Evolutionary conservation across 305 asterid species (phyloP), one percentile per base, ranked within the genome.

Genomic region (Caryopteris hybrid): DNA sequence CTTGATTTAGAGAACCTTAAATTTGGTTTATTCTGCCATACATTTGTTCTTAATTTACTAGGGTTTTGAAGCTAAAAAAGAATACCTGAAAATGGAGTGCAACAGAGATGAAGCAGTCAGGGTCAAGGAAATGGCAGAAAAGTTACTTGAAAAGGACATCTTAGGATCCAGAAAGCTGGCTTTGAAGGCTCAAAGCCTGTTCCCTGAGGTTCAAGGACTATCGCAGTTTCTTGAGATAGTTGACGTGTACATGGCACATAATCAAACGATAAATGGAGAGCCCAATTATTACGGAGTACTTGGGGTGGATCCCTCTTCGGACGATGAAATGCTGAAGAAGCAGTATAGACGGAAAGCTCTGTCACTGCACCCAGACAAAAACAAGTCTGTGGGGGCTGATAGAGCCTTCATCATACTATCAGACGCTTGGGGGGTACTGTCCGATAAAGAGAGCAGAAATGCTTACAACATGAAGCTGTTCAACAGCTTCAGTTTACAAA

Each of bases 281-380:
- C 67, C 76, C 3, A 82, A 90, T 42, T 86, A 86, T 71, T 88
- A 86, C 6, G 70, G 68, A 11, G 72, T 88, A 56, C 78, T 90
- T 25, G 81, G 86, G 3, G 84, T 86, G 11, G 74, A 80, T 23
- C 87, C 95, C 17, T 64, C 47, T 0, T 64, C 75, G 18, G 78
- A 82, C 34, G 81, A 74, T 33, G 85, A 84, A 7, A 52, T 74
- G 13, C 13, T 90, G 50, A 67, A 50, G 70, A 80, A 41, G 43
- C 73, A 77, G 52, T 86, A 81, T 61, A 79, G 65, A 69, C 80
- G 72, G 71, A 61, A 81, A 70, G 86, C 90, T 51, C 80, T 84
- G 59, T 70, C 79, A 38, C 81, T 90, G 27, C 90, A 90, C 74
- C 96, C 97, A 12, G 96, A 90, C 55, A 86, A 84, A 74, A 90